Evolutionary conservation across 2,329 filamentous ascomycete species (phyloP).

Genomic region (Microsporum ferrugineum): DNA sequence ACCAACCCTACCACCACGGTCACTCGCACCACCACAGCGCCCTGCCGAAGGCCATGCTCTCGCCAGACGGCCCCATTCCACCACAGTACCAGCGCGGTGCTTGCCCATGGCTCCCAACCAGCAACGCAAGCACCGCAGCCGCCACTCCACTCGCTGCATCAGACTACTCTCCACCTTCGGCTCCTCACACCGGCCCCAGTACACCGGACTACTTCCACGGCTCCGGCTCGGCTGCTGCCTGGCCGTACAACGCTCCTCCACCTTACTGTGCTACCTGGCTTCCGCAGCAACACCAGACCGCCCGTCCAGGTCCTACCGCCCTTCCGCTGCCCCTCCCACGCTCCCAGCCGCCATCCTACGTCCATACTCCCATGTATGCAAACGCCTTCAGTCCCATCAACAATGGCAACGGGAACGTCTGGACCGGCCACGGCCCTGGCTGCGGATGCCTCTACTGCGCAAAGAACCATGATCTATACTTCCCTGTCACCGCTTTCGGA

Average conservation of each 20-base stretch:
- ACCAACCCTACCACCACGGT: conserved; percentile 16
- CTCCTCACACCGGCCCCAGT: conserved; percentile 38
- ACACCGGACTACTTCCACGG: conserved; percentile 38
- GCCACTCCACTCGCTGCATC: conserved; percentile 25
- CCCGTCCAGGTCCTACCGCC: conserved; percentile 12
- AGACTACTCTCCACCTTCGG: conserved; percentile 42
- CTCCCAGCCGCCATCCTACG: conserved; percentile 37
- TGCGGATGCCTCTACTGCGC: conserved; percentile 40
- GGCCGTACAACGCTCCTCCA: conserved; percentile 34
- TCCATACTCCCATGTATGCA: conserved; percentile 39
- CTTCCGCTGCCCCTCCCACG: conserved; percentile 21
- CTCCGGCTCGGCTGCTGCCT: conserved; percentile 20
- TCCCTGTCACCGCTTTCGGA: conserved; percentile 34
- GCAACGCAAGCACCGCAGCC: conserved; percentile 40
- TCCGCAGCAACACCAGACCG: conserved; percentile 27
- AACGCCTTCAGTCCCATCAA: conserved; percentile 34
- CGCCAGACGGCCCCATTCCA: conserved; percentile 38
- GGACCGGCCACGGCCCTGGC: conserved; percentile 37
- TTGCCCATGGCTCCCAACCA: conserved; percentile 38
- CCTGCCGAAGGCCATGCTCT: conserved; percentile 40
- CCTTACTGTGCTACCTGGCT: conserved; percentile 33
- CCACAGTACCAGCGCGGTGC: conserved; percentile 40
- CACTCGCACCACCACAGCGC: background rate
- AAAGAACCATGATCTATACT: conserved; percentile 41
- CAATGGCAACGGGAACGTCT: conserved; percentile 20